Conservation (phyloP, 2,329 filamentous ascomycete genomes). For the Neonectria magnoliae region DNA sequence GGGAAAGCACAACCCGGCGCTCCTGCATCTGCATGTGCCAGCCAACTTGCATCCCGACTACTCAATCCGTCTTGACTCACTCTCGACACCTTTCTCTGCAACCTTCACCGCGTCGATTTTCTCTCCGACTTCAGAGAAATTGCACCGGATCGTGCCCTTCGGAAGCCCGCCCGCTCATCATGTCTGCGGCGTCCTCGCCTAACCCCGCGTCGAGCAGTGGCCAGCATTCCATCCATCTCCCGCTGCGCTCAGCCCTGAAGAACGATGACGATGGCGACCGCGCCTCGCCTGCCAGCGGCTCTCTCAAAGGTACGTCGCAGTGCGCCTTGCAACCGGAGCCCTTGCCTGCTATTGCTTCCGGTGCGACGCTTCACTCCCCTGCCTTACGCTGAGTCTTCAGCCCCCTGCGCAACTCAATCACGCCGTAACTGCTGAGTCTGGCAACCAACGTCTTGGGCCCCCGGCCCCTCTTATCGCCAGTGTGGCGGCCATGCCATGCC, state of each 20-base stretch:
- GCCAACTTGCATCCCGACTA: slow-evolving; percentile 32
- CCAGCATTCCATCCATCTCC: slow-evolving; percentile 35
- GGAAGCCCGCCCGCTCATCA: slow-evolving; percentile 29
- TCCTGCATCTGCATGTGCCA: slow-evolving; percentile 39
- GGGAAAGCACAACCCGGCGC: slow-evolving; percentile 31
- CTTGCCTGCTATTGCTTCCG: slow-evolving; percentile 6
- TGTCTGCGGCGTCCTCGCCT: slow-evolving; percentile 39
- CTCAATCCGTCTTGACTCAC: slow-evolving; percentile 18
- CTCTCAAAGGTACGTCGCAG: slow-evolving; percentile 55
- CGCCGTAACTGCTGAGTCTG: slow-evolving; percentile 16
- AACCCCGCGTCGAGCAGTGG: slow-evolving; percentile 36
- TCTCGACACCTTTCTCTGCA: slow-evolving; percentile 21
- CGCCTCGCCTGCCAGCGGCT: slow-evolving; percentile 49
- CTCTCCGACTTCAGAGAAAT: slow-evolving; percentile 3
- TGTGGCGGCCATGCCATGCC: slow-evolving; percentile 25
- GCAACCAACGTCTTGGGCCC: slow-evolving; percentile 17
- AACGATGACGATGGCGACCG: slow-evolving; percentile 54
- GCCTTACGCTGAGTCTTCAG: slow-evolving; percentile 18
- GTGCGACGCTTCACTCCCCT: slow-evolving; percentile 14
- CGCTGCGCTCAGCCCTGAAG: slow-evolving; percentile 57
- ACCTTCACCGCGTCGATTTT: slow-evolving; percentile 14
- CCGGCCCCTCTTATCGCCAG: slow-evolving; percentile 24
- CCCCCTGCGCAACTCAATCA: slow-evolving; percentile 19
- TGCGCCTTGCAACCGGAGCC: neutral
- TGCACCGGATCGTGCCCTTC: neutral